phyloP scores from a whole-genome alignment of 352 stramenopile species.

The Pythium biforme region DNA sequence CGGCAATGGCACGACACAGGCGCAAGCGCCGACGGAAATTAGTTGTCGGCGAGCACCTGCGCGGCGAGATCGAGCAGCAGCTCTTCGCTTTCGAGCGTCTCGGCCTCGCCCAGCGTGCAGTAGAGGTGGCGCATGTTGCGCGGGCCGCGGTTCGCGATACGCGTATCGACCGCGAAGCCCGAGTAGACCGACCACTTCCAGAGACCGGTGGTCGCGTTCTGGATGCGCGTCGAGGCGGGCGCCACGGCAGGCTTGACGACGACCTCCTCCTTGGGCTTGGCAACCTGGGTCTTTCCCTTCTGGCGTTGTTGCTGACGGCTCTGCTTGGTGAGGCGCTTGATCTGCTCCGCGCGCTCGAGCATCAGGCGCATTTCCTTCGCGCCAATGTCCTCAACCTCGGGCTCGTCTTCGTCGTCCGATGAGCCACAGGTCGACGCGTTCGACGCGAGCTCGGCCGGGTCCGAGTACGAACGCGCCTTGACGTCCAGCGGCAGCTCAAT shows the following conservation, averaged over 20 bases:
- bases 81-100: conserved; percentile 22
- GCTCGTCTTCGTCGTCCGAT: conserved; percentile 34
- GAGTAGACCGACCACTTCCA: conserved; percentile 40
- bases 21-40: neutral
- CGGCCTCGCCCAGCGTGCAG: conserved; percentile 12
- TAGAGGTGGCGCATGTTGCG: conserved; percentile 28
- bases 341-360: conserved; percentile 36
- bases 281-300: neutral
- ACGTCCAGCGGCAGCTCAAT: conserved; percentile 13
- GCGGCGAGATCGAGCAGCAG: conserved; percentile 15
- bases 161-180: conserved; percentile 26
- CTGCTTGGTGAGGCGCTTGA: conserved; percentile 34
- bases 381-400: conserved; percentile 32
- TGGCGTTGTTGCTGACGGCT: conserved; percentile 16
- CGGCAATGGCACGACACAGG: no score
- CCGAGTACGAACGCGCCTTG: conserved; percentile 26
- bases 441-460: conserved; percentile 25
- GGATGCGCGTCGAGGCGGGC: conserved; percentile 25
- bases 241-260: neutral
- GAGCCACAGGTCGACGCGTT: conserved; percentile 38
- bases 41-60: conserved; percentile 24
- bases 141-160: conserved; percentile 20
- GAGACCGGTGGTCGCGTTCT: conserved; percentile 33
- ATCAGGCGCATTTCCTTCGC: conserved; percentile 37
- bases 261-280: conserved; percentile 18